Percentiles rank a stretch among this genome's conserved stretches.
phyloP scores from a whole-genome alignment of 176 grass and related monocot genomes.

The Oryza officinalis region DNA sequence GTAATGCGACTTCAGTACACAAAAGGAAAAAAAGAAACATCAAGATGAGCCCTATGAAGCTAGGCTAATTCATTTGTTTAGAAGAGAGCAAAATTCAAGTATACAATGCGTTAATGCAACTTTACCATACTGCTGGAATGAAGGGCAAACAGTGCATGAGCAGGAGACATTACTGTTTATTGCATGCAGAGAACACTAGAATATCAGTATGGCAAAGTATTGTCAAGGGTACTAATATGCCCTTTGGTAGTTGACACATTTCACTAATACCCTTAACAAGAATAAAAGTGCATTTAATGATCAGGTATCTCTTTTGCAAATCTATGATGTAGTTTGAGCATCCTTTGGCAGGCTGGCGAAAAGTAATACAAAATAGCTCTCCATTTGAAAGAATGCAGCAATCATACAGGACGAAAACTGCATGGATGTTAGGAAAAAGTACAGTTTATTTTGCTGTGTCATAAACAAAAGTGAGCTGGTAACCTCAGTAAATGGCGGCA shows the following conservation, averaged over 20 bases:
- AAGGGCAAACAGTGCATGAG: background rate
- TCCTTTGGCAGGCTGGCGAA: background rate
- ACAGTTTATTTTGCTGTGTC: background rate
- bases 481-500: background rate
- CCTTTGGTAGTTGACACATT: background rate
- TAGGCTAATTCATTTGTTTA: background rate
- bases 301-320: background rate
- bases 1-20: background rate
- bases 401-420: background rate
- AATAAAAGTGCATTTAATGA: conserved; percentile 2
- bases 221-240: background rate
- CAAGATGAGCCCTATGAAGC: background rate
- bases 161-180: background rate
- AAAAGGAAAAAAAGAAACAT: background rate
- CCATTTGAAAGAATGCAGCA: background rate
- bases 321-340: background rate
- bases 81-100: background rate
- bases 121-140: background rate
- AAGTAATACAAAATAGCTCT: background rate
- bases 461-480: background rate
- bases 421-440: background rate
- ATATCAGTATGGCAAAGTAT: conserved; percentile 9
- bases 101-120: background rate
- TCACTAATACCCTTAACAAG: background rate
- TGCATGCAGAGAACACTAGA: conserved; percentile 9